Evolutionary conservation across 2,329 filamentous ascomycete species (phyloP).

Genomic region (Zymoseptoria brevis): DNA sequence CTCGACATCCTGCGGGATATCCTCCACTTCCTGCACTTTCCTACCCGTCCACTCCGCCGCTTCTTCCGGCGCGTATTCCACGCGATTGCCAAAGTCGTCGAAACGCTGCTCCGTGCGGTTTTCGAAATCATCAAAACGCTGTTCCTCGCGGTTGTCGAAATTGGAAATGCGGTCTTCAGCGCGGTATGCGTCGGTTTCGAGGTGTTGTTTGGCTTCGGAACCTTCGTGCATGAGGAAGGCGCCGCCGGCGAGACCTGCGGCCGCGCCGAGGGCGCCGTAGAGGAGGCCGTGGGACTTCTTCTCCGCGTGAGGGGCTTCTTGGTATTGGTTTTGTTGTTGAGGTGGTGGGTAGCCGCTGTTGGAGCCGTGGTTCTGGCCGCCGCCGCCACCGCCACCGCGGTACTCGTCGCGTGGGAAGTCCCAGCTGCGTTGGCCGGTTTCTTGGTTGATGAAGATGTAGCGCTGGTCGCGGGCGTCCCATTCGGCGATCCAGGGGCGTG

Average conservation of each 20-base stretch:
- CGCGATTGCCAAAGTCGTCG: slow-evolving; percentile 23
- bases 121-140: slow-evolving; percentile 21
- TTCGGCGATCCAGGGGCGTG: slow-evolving; percentile 39
- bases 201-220: slow-evolving; percentile 31
- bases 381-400: slow-evolving; percentile 18
- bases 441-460: slow-evolving; percentile 41
- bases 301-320: slow-evolving; percentile 13
- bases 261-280: slow-evolving; percentile 35
- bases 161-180: slow-evolving; percentile 19
- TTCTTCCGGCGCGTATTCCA: slow-evolving; percentile 37
- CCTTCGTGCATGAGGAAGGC: slow-evolving; percentile 41
- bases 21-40: slow-evolving; percentile 35
- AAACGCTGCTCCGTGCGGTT: slow-evolving; percentile 18
- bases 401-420: slow-evolving; percentile 27
- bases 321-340: not conserved
- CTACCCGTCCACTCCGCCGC: slow-evolving; percentile 38
- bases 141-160: slow-evolving; percentile 5
- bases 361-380: slow-evolving; percentile 18
- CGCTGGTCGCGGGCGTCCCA: slow-evolving; percentile 36
- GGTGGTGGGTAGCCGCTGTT: not conserved
- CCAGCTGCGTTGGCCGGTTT: slow-evolving; percentile 38
- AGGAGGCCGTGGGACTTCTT: slow-evolving; percentile 26
- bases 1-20: slow-evolving; percentile 30
- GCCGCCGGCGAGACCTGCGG: slow-evolving; percentile 36
- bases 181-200: slow-evolving; percentile 24